phyloP scores from a whole-genome alignment of 257 asterid genomes.

The Petunia axillaris region DNA sequence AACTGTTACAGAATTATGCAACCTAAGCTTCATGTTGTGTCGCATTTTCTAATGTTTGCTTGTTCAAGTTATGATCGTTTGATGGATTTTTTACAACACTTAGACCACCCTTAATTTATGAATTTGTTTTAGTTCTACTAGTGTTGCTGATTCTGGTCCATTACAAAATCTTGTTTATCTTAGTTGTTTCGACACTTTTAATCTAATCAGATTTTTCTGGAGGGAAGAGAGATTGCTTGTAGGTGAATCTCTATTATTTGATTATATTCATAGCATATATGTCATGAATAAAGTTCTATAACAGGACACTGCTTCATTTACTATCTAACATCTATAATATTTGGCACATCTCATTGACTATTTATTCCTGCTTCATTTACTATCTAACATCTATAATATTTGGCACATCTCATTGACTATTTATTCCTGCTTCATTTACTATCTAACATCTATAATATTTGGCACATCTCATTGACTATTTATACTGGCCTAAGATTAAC shows the following conservation, averaged over 20 bases:
- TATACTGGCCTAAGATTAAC: neutral
- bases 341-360: constrained; percentile 9
- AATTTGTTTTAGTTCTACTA: neutral
- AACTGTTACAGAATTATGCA: neutral
- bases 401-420: constrained; percentile 8
- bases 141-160: constrained; percentile 13
- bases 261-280: neutral
- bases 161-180: neutral
- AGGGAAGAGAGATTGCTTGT: neutral
- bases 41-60: neutral
- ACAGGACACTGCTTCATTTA: neutral
- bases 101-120: neutral
- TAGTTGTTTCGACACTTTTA: neutral
- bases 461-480: constrained; percentile 8
- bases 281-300: neutral
- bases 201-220: neutral
- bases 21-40: neutral
- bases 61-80: constrained; percentile 8
- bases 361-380: neutral
- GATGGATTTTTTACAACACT: neutral
- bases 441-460: constrained; percentile 2
- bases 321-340: neutral
- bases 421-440: constrained; percentile 14
- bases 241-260: neutral
- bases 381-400: neutral